A percentile compares a stretch with the other conserved stretches of the same genome.
phyloP scores from a whole-genome alignment of 345 rosid species.

The Eucalyptus lansdowneana region DNA sequence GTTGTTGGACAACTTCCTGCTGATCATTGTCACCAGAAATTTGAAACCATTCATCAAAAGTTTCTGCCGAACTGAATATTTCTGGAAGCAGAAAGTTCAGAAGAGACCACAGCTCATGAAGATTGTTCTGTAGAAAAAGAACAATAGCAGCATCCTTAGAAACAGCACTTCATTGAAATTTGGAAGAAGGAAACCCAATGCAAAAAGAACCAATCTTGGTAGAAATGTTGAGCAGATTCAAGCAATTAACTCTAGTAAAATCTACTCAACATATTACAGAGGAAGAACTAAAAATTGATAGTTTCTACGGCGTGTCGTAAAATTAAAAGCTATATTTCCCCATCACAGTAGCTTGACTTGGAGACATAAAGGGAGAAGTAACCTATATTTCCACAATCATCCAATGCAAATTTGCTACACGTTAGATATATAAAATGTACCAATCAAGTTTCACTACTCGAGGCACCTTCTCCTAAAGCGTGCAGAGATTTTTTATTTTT shows the following conservation, averaged over 20 bases:
- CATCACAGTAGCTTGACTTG: not conserved
- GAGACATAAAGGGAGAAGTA: not conserved
- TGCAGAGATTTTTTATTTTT: not conserved
- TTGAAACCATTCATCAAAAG: constrained; percentile 99
- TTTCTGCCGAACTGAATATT: constrained; percentile 98
- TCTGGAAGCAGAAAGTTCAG: constrained; percentile 91
- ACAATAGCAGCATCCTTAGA: not conserved
- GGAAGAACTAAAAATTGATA: not conserved
- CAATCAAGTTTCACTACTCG: not conserved
- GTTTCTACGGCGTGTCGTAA: not conserved
- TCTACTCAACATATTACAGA: not conserved
- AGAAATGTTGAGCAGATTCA: not conserved
- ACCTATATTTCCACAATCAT: not conserved
- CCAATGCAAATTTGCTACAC: not conserved
- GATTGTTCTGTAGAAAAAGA: constrained; percentile 66
- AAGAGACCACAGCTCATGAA: constrained; percentile 97
- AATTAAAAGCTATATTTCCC: not conserved
- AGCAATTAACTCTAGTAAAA: not conserved
- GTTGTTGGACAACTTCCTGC: constrained; percentile 99
- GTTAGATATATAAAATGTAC: not conserved
- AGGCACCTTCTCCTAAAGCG: not conserved
- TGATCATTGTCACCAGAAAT: constrained; percentile 97
- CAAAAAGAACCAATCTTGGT: not conserved
- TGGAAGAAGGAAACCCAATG: not conserved
- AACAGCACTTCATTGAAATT: not conserved